These are phyloP conservation scores for Tephrocybe rancida DNA, from an alignment of 768 basidiomycete species.

Conservation along the genomic window DNA sequence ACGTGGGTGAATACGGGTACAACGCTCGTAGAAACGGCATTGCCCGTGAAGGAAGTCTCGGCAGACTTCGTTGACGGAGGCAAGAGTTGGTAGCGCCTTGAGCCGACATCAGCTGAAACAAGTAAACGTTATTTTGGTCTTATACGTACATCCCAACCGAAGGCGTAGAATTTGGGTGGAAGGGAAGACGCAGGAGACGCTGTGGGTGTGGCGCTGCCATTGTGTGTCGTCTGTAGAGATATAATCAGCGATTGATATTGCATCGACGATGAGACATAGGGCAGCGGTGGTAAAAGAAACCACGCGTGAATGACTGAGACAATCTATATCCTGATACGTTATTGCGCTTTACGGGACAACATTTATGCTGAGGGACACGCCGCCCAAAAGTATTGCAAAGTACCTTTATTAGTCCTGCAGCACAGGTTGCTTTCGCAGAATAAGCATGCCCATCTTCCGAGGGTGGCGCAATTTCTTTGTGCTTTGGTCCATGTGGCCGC, in stretches of 20 bases:
- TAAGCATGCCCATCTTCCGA: not conserved
- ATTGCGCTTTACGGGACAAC: not conserved
- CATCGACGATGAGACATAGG: not conserved
- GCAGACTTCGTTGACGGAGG: constrained; percentile 18
- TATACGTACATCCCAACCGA: constrained; percentile 16
- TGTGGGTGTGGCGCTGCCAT: not conserved
- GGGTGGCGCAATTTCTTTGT: not conserved
- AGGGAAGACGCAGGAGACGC: not conserved
- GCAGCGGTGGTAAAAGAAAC: not conserved
- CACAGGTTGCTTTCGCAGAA: not conserved
- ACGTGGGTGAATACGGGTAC: constrained; percentile 15
- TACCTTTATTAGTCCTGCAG: not conserved
- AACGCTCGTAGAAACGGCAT: not conserved
- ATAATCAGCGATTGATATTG: not conserved
- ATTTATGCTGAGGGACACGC: not conserved
- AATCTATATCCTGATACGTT: not conserved
- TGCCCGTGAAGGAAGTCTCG: not conserved
- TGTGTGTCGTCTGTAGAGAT: not conserved
- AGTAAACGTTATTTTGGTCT: not conserved
- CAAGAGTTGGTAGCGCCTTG: constrained; percentile 33
- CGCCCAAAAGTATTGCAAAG: not conserved
- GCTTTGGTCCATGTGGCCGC: not conserved
- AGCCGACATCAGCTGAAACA: not conserved
- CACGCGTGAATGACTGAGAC: not conserved
- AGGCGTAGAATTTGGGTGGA: constrained; percentile 6